A percentile compares a stretch with the other conserved stretches of the same genome.
Conservation (phyloP, 169 alveolate genomes). For the Miamiensis avidus region DNA sequence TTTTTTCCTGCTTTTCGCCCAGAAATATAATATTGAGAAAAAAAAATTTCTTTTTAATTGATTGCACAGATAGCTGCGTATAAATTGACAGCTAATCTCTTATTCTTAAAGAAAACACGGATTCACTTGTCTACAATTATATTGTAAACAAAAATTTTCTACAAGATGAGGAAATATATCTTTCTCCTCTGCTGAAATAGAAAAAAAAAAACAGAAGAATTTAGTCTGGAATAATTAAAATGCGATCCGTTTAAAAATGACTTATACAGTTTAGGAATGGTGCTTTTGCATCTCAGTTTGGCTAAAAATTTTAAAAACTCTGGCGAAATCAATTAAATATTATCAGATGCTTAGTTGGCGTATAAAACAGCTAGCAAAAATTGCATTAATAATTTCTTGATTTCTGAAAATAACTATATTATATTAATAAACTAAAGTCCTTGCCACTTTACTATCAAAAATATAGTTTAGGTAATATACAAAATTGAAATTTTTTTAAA, state of each 20-base stretch:
- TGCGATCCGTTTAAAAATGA: neutral
- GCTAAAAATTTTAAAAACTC: neutral
- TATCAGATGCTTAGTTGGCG: neutral
- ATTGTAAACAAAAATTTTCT: no score
- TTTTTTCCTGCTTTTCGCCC: neutral
- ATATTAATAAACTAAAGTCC: neutral
- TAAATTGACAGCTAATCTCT: neutral
- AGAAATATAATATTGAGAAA: neutral
- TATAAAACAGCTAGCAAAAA: neutral
- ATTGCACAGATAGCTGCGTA: neutral
- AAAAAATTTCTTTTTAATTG: neutral
- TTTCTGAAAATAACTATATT: neutral
- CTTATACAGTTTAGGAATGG: neutral
- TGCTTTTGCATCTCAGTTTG: neutral
- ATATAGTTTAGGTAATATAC: neutral
- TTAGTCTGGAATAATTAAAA: neutral
- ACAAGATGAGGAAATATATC: no score
- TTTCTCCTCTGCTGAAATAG: no score
- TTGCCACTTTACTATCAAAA: neutral
- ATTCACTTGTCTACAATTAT: no score
- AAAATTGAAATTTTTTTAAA: no score
- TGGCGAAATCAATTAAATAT: neutral
- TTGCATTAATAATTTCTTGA: neutral
- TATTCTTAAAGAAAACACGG: neutral
- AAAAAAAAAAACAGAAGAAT: neutral